Evolutionary conservation across 2,329 filamentous ascomycete genomes (phyloP), one percentile per base, ranked within the genome.

Genomic region (Cercospora janseana): DNA sequence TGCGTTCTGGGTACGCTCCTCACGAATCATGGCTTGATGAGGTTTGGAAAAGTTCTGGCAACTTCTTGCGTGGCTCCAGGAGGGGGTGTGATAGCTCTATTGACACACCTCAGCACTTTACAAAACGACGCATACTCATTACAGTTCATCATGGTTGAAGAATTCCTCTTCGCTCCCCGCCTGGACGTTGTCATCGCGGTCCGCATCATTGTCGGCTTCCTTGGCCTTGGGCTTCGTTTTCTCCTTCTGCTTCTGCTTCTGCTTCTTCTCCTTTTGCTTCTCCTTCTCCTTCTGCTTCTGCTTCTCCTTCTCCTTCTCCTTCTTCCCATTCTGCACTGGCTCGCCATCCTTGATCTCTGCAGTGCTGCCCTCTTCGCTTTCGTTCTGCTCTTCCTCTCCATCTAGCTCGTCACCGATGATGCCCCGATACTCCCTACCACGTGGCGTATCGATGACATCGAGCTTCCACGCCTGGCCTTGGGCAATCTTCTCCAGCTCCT

Each of bases 381-480:
- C 62, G 24, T 76, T 73, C 0, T 79, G 75, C 1, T 79, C 77
- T 1, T 72, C 70, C 18, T 85, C 82, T 43, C 60, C 63, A 23
- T 76, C 73, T 0, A 79, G 75, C 1, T 79, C 78, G 1, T 72
- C 71, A 21, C 85, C 82, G 12, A 92, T 78, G 32, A 87, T 80
- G 0, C 85, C 87, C 35, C 85, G 74, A 31, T 92, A 80, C 64
- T 89, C 85, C 54, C 80, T 72, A 16, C 79, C 76, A 4, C 79
- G 77, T 1, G 84, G 79, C 8, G 81, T 76, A 62, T 93, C 86
- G 1, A 93, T 80, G 10, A 93, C 76, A 68, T 93, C 87, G 52
- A 95, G 73, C 61, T 83, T 86, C 89, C 90, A 95, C 12, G 82
- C 82, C 57, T 83, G 80, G 6, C 85, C 82, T 2, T 82, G 80